These are phyloP conservation scores for Debaryomyces psychrophilus DNA, from an alignment of 1,139 yeast species.

Conservation along the genomic window DNA sequence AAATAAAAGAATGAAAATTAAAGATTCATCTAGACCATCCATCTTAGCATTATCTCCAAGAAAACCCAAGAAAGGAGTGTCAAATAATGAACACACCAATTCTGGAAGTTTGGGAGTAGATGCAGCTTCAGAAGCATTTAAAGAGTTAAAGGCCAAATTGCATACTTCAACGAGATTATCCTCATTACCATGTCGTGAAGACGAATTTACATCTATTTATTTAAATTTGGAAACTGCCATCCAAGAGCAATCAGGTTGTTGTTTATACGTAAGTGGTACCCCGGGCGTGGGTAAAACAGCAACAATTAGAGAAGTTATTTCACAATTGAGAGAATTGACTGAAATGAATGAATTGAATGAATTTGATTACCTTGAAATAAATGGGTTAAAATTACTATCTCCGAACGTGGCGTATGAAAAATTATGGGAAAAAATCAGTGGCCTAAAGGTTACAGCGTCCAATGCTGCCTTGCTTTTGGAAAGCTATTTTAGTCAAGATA, in stretches of 20 bases:
- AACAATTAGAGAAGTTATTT: slow-evolving; percentile 83
- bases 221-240: slow-evolving; percentile 76
- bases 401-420: slow-evolving; percentile 86
- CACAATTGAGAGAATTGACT: slow-evolving; percentile 56
- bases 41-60: slow-evolving; percentile 30
- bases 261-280: slow-evolving; percentile 91
- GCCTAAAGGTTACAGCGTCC: slow-evolving; percentile 61
- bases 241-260: slow-evolving; percentile 72
- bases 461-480: slow-evolving; percentile 56
- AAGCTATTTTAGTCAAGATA: slow-evolving; percentile 36
- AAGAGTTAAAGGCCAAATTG: slow-evolving; percentile 57
- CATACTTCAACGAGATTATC: slow-evolving; percentile 68
- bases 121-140: slow-evolving; percentile 46
- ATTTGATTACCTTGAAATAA: slow-evolving; percentile 82
- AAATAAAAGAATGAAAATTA: slow-evolving; percentile 31
- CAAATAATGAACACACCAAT: slow-evolving; percentile 6
- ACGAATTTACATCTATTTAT: slow-evolving; percentile 77
- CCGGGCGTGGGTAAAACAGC: slow-evolving; percentile 99
- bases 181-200: slow-evolving; percentile 84
- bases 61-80: slow-evolving; percentile 14
- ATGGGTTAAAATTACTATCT: slow-evolving; percentile 83
- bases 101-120: slow-evolving; percentile 19
- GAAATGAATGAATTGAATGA: slow-evolving; percentile 51
- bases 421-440: slow-evolving; percentile 76
- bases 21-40: slow-evolving; percentile 30